Base-by-base conservation (phyloP, 2,329 filamentous ascomycete genomes). In the Colletotrichum agaves region DNA sequence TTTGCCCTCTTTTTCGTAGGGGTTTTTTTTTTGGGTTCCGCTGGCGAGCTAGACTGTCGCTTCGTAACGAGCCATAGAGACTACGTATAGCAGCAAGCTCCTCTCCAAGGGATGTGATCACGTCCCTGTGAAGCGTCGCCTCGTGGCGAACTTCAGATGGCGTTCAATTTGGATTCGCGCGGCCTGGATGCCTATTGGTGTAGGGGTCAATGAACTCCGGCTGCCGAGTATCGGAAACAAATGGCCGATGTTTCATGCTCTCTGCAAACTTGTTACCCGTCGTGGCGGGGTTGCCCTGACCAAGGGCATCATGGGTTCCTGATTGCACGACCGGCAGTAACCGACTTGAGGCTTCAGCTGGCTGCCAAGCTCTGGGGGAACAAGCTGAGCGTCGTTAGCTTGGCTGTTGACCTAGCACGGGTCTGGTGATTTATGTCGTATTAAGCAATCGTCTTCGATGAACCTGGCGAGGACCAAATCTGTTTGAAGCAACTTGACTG, bases 161-260 rank as follows among this genome's bases (percentile, higher is more conserved):
- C 61, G 61, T 49, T 17, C 61, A 13, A 23, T 59, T 52, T 58
- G 13, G 65, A 37, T 49, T 53, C 17, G 17, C 37, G 39, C 21
- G 5, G 43, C 17, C 39, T 33, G 41, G 41, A 23, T 13, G 41
- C 17, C 13, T n/a, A 49, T 64, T 60, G 53, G 55, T 12, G 53
- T 59, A 47, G 33, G 27, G 12, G 10, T 33, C 15, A 35, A 46
- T 31, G 35, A 21, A 35, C 53, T 64, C 61, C 65, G 52, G 65
- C n/a, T 37, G 53, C 65, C 65, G 65, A 55, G 65, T 21, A 60
- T 60, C 65, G 61, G 65, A 67, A 67, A 67, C 61, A 60, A 49
- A 37, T 35, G 55, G 33, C 39, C 47, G 47, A 55, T 64, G 65
- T 67, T 67, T 67, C 61, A 67, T 67, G 47, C 53, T 41, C 23